A percentile compares a stretch with the other conserved stretches of the same genome.
phyloP scores from a whole-genome alignment of 78 protist species.

The Dictyostelium intermedium region DNA sequence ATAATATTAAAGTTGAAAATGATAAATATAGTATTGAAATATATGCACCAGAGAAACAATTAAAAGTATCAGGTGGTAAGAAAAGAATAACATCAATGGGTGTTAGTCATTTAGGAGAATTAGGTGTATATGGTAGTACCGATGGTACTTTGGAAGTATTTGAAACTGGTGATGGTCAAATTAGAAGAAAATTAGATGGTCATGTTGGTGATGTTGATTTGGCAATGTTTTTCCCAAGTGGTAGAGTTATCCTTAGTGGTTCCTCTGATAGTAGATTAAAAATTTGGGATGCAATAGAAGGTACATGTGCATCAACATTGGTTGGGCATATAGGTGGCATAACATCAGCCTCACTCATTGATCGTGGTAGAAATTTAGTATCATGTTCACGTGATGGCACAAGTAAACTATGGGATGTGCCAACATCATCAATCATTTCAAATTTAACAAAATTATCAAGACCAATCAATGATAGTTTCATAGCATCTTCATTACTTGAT shows the following conservation, averaged over 20 bases:
- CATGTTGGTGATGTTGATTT: conserved; percentile 82
- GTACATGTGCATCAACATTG: conserved; percentile 68
- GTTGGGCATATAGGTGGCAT: conserved; percentile 73
- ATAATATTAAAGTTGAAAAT: neutral
- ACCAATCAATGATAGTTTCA: conserved; percentile 65
- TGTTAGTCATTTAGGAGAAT: conserved; percentile 21
- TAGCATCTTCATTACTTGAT: neutral
- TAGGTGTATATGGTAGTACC: conserved; percentile 52
- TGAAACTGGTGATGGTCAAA: conserved; percentile 60
- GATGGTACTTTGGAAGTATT: conserved; percentile 73
- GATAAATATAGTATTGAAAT: neutral
- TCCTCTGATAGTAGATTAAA: conserved; percentile 69
- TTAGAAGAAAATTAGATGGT: conserved; percentile 69
- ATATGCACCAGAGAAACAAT: conserved; percentile 2
- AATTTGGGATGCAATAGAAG: conserved; percentile 77
- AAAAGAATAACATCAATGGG: conserved; percentile 61
- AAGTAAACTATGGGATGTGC: conserved; percentile 66
- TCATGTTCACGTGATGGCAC: conserved; percentile 75
- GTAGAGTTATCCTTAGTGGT: conserved; percentile 63
- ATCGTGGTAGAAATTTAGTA: conserved; percentile 74
- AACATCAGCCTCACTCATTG: conserved; percentile 30
- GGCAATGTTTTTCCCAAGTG: conserved; percentile 75
- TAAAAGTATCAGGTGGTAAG: conserved; percentile 18
- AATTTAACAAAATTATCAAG: conserved; percentile 14
- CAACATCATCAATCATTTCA: conserved; percentile 25